Percentiles rank a stretch among this genome's conserved stretches.
These are phyloP conservation scores for Mucor irregularis DNA, from an alignment of 371 early-diverging fungal genomes.

Conservation along the genomic window DNA sequence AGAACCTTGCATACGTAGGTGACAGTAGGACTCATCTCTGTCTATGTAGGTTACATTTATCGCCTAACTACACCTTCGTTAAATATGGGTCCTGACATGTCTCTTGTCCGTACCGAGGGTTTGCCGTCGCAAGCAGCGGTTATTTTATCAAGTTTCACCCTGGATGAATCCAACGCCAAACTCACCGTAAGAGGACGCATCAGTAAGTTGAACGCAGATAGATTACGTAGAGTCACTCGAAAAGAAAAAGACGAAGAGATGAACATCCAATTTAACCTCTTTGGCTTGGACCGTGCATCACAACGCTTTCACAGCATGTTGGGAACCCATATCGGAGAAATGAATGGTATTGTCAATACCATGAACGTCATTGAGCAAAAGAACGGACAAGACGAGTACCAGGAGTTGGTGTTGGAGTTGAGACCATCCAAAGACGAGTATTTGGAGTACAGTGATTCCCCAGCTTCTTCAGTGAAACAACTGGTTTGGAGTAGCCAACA, in stretches of 20 bases:
- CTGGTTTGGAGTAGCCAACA: not conserved
- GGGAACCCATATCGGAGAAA: not conserved
- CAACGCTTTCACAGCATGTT: no score
- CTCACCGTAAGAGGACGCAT: conserved; percentile 1
- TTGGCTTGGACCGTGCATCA: no score
- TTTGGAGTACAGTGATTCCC: not conserved
- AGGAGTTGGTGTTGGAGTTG: conserved; percentile 3
- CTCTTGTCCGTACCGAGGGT: no score
- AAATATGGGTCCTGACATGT: not conserved
- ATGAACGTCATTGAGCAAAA: not conserved
- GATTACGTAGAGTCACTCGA: no score
- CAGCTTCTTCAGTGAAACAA: not conserved
- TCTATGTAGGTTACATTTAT: conserved; percentile 9
- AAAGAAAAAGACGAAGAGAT: no score
- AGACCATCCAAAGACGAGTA: not conserved
- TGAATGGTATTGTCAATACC: not conserved
- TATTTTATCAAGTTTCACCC: not conserved
- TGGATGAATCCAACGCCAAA: not conserved
- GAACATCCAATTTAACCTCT: no score
- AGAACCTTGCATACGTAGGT: not conserved
- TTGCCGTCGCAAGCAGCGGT: no score
- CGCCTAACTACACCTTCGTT: not conserved
- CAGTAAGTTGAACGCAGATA: not conserved
- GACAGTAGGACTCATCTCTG: not conserved
- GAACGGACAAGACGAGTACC: no score